Conservation (phyloP, 495 filamentous ascomycete genomes). For the Neurospora hispaniola region DNA sequence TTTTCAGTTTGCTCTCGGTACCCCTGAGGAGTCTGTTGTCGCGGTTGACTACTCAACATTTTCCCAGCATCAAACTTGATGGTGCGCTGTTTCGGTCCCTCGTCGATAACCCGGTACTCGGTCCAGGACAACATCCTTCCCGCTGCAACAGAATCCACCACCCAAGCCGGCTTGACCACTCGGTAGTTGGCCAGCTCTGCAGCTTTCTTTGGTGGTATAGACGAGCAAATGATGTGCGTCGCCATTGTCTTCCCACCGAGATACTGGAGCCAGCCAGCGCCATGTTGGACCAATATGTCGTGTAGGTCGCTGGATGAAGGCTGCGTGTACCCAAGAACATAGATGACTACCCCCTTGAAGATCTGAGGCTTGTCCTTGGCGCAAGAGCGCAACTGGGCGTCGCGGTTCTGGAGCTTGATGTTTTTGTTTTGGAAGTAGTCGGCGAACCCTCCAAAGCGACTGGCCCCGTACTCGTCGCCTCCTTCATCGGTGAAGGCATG, state of each 20-base stretch:
- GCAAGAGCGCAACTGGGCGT: slow-evolving; percentile 62
- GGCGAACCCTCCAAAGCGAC: slow-evolving; percentile 74
- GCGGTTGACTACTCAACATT: slow-evolving; percentile 38
- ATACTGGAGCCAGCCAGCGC: slow-evolving; percentile 88
- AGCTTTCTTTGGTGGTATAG: slow-evolving; percentile 81
- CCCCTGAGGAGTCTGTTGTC: slow-evolving; percentile 31
- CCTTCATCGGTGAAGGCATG: slow-evolving; percentile 54
- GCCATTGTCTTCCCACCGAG: slow-evolving; percentile 87
- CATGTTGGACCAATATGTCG: slow-evolving; percentile 75
- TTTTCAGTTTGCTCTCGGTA: slow-evolving; percentile 68
- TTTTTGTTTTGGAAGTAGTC: slow-evolving; percentile 94
- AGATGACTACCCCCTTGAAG: slow-evolving; percentile 79
- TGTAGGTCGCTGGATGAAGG: slow-evolving; percentile 46
- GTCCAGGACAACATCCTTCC: slow-evolving; percentile 79
- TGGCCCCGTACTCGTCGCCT: slow-evolving; percentile 85
- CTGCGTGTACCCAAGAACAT: slow-evolving; percentile 90
- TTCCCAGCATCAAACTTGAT: slow-evolving; percentile 57
- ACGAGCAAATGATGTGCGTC: slow-evolving; percentile 89
- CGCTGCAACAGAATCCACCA: slow-evolving; percentile 75
- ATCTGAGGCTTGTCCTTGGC: slow-evolving; percentile 63
- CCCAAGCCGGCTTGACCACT: slow-evolving; percentile 94
- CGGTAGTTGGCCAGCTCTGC: slow-evolving; percentile 77
- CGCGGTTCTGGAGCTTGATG: slow-evolving; percentile 88
- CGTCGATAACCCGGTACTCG: slow-evolving; percentile 68
- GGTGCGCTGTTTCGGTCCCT: slow-evolving; percentile 65